phyloP scores from a whole-genome alignment of 768 basidiomycete species.

The Russula sp. region DNA sequence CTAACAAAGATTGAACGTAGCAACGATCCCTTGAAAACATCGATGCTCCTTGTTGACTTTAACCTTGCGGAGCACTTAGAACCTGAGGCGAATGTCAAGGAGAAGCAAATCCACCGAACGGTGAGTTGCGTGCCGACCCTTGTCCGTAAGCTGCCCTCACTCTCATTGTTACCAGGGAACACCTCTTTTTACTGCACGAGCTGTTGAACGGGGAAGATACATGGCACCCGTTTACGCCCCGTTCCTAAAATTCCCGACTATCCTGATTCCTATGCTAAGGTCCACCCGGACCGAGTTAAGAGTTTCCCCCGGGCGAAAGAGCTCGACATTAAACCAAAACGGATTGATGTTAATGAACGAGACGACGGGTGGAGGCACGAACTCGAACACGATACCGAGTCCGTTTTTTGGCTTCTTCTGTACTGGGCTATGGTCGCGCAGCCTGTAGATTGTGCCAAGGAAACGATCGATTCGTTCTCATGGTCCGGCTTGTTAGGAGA shows the following conservation, averaged over 20 bases:
- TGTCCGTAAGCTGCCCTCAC: background rate
- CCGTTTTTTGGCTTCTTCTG: conserved; percentile 13
- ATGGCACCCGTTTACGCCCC: background rate
- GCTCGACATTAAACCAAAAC: no score
- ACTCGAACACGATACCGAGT: conserved; percentile 1
- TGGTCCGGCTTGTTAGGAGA: no score
- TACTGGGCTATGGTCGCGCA: conserved; percentile 9
- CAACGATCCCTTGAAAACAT: conserved; percentile 1
- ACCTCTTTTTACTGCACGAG: conserved; percentile 3
- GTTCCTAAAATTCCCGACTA: no score
- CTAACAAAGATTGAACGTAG: conserved; percentile 11
- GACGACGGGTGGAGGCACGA: no score
- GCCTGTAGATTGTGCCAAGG: background rate
- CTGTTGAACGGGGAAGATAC: conserved; percentile 2
- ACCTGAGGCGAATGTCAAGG: background rate
- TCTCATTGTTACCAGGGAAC: conserved; percentile 5
- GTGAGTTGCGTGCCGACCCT: conserved; percentile 9
- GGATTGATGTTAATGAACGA: no score
- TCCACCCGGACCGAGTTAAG: no score
- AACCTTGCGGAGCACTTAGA: conserved; percentile 3
- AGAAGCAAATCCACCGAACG: background rate
- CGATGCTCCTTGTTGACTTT: conserved; percentile 17
- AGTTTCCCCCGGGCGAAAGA: no score
- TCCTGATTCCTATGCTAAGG: no score
- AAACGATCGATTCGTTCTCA: no score